A percentile compares a stretch with the other conserved stretches of the same genome.
phyloP scores from a whole-genome alignment of 2,329 filamentous ascomycete genomes.

The Penicillium vulpinum region DNA sequence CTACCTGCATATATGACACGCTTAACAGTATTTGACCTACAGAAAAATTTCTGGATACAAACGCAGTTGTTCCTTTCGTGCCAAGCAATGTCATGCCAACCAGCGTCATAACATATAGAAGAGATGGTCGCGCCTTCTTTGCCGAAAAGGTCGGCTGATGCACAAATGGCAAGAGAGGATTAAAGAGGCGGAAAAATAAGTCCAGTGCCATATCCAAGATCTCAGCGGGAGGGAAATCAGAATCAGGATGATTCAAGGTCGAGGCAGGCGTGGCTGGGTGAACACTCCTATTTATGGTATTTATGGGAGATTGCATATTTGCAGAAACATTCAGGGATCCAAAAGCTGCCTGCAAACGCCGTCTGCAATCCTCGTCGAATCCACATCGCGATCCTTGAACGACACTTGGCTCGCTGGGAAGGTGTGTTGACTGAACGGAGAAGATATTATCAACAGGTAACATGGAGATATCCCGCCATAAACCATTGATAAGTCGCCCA shows the following conservation, averaged over 20 bases:
- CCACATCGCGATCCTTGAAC: conserved; percentile 37
- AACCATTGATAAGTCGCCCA: conserved; percentile 42
- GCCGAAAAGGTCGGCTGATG: conserved; percentile 56
- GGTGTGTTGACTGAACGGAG: conserved; percentile 26
- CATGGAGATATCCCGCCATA: conserved; percentile 44
- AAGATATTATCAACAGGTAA: conserved; percentile 45
- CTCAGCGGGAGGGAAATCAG: conserved; percentile 52
- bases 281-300: conserved; percentile 16
- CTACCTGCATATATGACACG: not conserved
- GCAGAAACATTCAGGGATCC: conserved; percentile 25
- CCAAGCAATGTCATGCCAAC: conserved; percentile 55
- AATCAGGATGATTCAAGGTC: conserved; percentile 30
- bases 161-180: conserved; percentile 55
- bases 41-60: conserved; percentile 50
- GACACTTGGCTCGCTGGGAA: conserved; percentile 20
- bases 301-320: conserved; percentile 19
- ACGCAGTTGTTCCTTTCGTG: conserved; percentile 53
- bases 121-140: conserved; percentile 47
- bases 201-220: conserved; percentile 57
- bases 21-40: conserved; percentile 20
- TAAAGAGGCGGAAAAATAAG: conserved; percentile 56
- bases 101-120: conserved; percentile 55
- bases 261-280: conserved; percentile 23
- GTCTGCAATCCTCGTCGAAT: conserved; percentile 46
- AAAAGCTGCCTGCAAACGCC: conserved; percentile 41